Evolutionary conservation across 83 land plant species (phyloP).

Genomic region (Thuja plicata): DNA sequence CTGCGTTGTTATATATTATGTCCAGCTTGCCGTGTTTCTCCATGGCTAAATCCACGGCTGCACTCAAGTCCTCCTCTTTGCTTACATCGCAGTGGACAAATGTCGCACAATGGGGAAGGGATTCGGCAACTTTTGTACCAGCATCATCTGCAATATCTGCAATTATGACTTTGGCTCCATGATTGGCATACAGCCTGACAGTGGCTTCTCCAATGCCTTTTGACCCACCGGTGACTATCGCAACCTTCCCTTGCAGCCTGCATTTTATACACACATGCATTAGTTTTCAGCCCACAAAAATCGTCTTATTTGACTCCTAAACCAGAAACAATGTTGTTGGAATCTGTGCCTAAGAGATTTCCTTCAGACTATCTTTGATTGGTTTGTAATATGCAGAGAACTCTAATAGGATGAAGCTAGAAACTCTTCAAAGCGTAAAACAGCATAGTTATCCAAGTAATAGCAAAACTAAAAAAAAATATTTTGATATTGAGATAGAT

Average conservation of each 20-base stretch:
- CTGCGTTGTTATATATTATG: constrained; percentile 82
- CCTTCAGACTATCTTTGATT: too few relatives aligned
- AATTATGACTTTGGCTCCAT: constrained; percentile 21
- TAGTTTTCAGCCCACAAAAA: too few relatives aligned
- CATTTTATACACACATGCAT: too few relatives aligned
- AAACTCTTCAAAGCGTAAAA: too few relatives aligned
- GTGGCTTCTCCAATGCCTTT: constrained; percentile 19
- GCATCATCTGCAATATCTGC: constrained; percentile 15
- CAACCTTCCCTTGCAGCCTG: constrained; percentile 12
- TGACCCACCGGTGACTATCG: constrained; percentile 21
- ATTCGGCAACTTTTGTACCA: constrained; percentile 27
- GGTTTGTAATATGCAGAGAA: too few relatives aligned
- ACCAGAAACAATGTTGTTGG: too few relatives aligned
- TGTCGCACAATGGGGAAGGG: constrained; percentile 15
- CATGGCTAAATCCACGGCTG: constrained; percentile 54
- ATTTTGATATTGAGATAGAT: too few relatives aligned
- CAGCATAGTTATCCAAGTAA: too few relatives aligned
- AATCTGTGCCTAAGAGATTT: too few relatives aligned
- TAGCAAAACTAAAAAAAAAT: too few relatives aligned
- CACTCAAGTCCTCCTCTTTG: constrained; percentile 48
- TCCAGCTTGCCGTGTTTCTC: constrained; percentile 59
- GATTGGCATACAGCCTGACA: background rate
- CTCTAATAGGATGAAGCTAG: too few relatives aligned
- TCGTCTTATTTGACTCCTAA: too few relatives aligned
- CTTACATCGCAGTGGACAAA: constrained; percentile 68